These are phyloP conservation scores for Gaultheria prostrata DNA, from an alignment of 148 eudicot genomes.

Conservation along the genomic window DNA sequence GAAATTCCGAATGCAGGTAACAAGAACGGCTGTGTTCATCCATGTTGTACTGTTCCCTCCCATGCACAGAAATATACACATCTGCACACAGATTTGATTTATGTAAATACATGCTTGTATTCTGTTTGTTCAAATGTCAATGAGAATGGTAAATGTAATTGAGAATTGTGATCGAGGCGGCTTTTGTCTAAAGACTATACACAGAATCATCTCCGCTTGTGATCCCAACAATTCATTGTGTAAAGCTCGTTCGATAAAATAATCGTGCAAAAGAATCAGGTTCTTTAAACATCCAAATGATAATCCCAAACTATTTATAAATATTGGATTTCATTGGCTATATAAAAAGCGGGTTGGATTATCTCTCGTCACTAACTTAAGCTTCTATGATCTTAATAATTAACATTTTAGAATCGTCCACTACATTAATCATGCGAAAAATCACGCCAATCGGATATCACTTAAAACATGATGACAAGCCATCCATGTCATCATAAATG, in stretches of 20 bases:
- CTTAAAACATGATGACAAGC: too few relatives aligned
- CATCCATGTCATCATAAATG: too few relatives aligned
- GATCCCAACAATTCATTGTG: background rate
- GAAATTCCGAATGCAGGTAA: conserved; percentile 63
- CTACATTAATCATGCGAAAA: too few relatives aligned
- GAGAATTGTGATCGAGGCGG: background rate
- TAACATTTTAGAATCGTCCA: too few relatives aligned
- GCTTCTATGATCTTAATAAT: too few relatives aligned
- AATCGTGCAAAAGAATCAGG: background rate
- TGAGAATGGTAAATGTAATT: background rate
- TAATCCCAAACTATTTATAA: background rate
- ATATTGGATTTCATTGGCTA: background rate
- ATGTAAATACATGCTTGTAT: background rate
- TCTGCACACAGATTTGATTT: conserved; percentile 28
- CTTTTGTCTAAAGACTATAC: too few relatives aligned
- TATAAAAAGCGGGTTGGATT: too few relatives aligned
- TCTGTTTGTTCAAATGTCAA: background rate
- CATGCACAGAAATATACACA: conserved; percentile 65
- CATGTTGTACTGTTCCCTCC: conserved; percentile 74
- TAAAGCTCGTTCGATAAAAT: background rate
- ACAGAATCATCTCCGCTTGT: too few relatives aligned
- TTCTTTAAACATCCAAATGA: background rate
- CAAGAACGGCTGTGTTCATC: conserved; percentile 71
- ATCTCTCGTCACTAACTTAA: too few relatives aligned
- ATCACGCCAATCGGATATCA: too few relatives aligned